phyloP scores from a whole-genome alignment of 257 asterid species.

The Asclepias syriaca region DNA sequence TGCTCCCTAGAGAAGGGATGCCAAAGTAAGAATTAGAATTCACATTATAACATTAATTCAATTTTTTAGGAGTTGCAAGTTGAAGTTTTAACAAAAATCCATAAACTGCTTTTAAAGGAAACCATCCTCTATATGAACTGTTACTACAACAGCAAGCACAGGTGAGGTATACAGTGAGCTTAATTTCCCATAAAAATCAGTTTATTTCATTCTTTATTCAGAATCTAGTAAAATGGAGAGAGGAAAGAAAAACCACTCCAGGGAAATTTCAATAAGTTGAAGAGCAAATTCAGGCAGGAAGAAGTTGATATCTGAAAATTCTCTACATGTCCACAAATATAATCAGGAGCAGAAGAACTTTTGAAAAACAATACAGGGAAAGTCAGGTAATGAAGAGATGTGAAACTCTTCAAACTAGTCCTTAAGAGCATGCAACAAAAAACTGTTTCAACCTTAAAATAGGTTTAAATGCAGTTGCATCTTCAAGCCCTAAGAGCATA shows the following conservation, averaged over 20 bases:
- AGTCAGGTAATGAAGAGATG: neutral
- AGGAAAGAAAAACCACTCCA: neutral
- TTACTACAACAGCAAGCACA: neutral
- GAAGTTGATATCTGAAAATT: neutral
- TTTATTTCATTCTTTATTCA: neutral
- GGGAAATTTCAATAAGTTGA: neutral
- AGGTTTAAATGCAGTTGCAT: neutral
- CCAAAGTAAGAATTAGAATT: slow-evolving; percentile 20
- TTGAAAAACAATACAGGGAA: neutral
- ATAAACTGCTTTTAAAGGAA: neutral
- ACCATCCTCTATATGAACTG: neutral
- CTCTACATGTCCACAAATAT: neutral
- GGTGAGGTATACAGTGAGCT: neutral
- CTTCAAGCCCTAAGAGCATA: neutral
- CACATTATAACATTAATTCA: neutral
- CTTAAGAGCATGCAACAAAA: neutral
- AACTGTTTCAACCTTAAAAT: neutral
- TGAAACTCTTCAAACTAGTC: neutral
- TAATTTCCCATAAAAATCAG: neutral
- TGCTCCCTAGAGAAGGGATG: slow-evolving; percentile 44
- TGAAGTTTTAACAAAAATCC: neutral
- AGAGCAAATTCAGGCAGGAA: neutral
- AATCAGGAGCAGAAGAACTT: neutral
- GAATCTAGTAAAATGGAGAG: neutral
- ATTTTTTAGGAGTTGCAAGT: neutral